Percentiles rank a stretch among this genome's conserved stretches.
phyloP scores from a whole-genome alignment of 202 grass and related monocot species.

The Elaeis oleifera region DNA sequence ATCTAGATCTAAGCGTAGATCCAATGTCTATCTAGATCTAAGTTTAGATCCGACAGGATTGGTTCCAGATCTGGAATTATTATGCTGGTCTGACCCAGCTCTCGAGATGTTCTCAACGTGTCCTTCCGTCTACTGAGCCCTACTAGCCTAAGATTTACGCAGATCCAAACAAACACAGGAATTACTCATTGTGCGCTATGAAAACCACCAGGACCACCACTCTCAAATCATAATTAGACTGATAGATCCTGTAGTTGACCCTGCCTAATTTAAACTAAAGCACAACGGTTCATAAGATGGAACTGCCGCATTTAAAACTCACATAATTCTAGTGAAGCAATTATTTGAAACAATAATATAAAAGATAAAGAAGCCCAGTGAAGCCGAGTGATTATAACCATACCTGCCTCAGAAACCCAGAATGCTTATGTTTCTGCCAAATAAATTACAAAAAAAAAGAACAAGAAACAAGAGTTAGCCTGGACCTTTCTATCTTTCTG shows the following conservation, averaged over 20 bases:
- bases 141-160: too few species aligned
- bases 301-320: not conserved
- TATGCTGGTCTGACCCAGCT: too few species aligned
- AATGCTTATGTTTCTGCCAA: conserved; percentile 20
- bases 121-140: too few species aligned
- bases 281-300: not conserved
- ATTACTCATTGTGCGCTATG: too few species aligned
- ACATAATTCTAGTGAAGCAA: not conserved
- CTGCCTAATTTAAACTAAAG: too few species aligned
- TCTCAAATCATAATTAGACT: not conserved
- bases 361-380: not conserved
- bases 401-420: conserved; percentile 24
- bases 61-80: too few species aligned
- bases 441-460: not conserved
- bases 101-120: too few species aligned
- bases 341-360: not conserved
- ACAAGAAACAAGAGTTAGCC: not conserved
- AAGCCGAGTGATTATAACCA: not conserved
- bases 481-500: not conserved
- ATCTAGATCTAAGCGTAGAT: too few species aligned
- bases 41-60: too few species aligned
- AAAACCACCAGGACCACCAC: too few species aligned
- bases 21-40: too few species aligned
- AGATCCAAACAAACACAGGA: too few species aligned
- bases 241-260: not conserved